Percentiles rank a stretch among this genome's conserved stretches.
Evolutionary conservation across 2,329 filamentous ascomycete genomes (phyloP).

Genomic region (Zymoseptoria passerinii): DNA sequence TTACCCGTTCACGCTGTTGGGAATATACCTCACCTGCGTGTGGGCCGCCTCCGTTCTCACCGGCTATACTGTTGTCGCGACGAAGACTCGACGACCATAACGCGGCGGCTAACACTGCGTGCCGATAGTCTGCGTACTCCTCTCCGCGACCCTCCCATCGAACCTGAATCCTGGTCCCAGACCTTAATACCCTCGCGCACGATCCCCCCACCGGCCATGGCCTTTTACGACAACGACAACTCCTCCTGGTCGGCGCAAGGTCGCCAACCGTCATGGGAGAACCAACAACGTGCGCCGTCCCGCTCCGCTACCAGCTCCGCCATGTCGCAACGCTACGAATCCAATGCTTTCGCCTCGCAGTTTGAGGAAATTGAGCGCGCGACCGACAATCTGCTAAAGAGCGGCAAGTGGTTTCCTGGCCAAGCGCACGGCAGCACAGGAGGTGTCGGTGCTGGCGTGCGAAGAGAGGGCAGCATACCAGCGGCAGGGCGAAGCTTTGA

Average conservation of each 20-base stretch:
- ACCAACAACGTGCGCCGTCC: constrained; percentile 55
- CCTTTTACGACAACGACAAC: constrained; percentile 59
- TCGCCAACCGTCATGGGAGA: constrained; percentile 63
- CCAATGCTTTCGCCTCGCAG: constrained; percentile 72
- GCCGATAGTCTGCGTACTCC: not conserved
- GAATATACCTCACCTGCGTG: not conserved
- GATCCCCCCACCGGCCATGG: constrained; percentile 39
- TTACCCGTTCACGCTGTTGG: not conserved
- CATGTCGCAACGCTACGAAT: constrained; percentile 53
- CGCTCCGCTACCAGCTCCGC: constrained; percentile 70
- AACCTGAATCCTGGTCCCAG: not conserved
- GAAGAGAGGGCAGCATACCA: constrained; percentile 72
- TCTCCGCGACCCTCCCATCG: not conserved
- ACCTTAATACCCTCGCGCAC: not conserved
- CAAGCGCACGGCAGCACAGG: constrained; percentile 29
- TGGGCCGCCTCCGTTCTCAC: not conserved
- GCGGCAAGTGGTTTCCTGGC: constrained; percentile 72
- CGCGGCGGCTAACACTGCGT: not conserved
- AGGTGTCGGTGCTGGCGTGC: constrained; percentile 35
- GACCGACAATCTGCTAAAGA: constrained; percentile 92
- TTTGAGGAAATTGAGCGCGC: constrained; percentile 96
- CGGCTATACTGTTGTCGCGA: not conserved
- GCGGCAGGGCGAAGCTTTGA: constrained; percentile 39
- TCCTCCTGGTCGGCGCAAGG: constrained; percentile 52
- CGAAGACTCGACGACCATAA: not conserved